Percentiles rank a stretch among this genome's conserved stretches.
These are phyloP conservation scores for Scytalidium sp. DNA, from an alignment of 2,329 filamentous ascomycete genomes.

Conservation along the genomic window DNA sequence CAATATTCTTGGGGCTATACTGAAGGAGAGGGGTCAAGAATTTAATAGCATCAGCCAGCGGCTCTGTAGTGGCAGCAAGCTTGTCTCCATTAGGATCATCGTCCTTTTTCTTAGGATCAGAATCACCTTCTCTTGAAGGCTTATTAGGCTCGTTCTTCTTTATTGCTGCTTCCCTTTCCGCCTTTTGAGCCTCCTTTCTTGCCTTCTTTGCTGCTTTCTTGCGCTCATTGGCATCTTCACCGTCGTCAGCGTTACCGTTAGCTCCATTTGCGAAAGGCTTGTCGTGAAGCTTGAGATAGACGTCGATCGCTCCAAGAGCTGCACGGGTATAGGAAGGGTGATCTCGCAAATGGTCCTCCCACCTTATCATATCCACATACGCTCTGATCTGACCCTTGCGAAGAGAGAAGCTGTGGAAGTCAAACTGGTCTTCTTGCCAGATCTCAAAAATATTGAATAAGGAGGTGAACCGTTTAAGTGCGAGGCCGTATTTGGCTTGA, in stretches of 20 bases:
- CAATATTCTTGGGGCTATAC: constrained; percentile 74
- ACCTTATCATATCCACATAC: constrained; percentile 93
- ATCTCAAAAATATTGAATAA: constrained; percentile 92
- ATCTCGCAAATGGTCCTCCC: constrained; percentile 88
- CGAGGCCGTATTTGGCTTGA: constrained; percentile 77
- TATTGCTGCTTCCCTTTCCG: constrained; percentile 76
- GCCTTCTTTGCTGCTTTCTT: constrained; percentile 92
- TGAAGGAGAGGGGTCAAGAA: constrained; percentile 81
- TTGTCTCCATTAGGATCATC: constrained; percentile 81
- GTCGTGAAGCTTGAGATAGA: constrained; percentile 79
- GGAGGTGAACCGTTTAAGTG: constrained; percentile 87
- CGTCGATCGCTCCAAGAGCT: constrained; percentile 74
- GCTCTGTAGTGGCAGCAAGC: constrained; percentile 76
- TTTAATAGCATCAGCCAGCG: constrained; percentile 82
- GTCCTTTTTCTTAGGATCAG: constrained; percentile 80
- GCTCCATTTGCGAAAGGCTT: constrained; percentile 65
- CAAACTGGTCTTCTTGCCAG: constrained; percentile 98
- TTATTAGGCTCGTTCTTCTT: constrained; percentile 85
- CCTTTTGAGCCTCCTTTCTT: constrained; percentile 71
- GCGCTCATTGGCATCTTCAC: constrained; percentile 62
- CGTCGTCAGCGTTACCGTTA: constrained; percentile 49
- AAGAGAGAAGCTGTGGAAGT: constrained; percentile 98
- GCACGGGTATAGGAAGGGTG: constrained; percentile 91
- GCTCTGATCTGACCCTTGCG: constrained; percentile 93
- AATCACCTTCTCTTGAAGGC: constrained; percentile 53